Evolutionary conservation across 2,329 filamentous ascomycete species (phyloP).

Genomic region (Talaromyces marneffei): DNA sequence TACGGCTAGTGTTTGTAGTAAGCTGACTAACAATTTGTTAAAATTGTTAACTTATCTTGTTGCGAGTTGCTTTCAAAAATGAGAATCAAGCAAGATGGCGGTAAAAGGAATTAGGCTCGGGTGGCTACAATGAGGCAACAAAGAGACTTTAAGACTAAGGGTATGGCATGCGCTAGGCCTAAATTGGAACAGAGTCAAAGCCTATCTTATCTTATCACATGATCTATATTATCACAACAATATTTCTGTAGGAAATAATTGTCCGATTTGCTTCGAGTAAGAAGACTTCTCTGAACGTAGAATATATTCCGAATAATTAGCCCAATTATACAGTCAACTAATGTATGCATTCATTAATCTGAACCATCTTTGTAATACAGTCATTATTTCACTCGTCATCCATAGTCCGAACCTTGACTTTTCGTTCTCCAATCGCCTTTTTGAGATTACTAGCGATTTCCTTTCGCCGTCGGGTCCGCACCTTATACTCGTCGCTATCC

Average conservation of each 20-base stretch:
- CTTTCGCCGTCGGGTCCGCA: conserved; percentile 29
- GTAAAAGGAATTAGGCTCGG: neutral
- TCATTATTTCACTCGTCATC: conserved; percentile 19
- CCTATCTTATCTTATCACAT: neutral
- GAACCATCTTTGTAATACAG: conserved; percentile 1
- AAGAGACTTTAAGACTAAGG: neutral
- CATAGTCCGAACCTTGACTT: conserved; percentile 20
- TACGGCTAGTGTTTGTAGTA: neutral
- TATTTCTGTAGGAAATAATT: too few relatives aligned
- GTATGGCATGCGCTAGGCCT: neutral
- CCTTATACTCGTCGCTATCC: conserved; percentile 32
- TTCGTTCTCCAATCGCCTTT: conserved; percentile 19
- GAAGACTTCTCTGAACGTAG: neutral
- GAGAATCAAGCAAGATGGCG: neutral
- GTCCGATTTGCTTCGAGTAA: too few relatives aligned
- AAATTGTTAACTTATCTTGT: neutral
- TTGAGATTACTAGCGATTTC: conserved; percentile 25
- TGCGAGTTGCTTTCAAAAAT: neutral
- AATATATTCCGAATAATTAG: neutral
- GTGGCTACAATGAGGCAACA: neutral
- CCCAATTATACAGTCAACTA: neutral
- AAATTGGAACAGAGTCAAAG: neutral
- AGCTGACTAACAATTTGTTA: too few relatives aligned
- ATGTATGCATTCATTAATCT: neutral
- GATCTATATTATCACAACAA: neutral